phyloP scores from a whole-genome alignment of 192 early-diverging fungal genomes.

The Chytriomyces hyalinus region DNA sequence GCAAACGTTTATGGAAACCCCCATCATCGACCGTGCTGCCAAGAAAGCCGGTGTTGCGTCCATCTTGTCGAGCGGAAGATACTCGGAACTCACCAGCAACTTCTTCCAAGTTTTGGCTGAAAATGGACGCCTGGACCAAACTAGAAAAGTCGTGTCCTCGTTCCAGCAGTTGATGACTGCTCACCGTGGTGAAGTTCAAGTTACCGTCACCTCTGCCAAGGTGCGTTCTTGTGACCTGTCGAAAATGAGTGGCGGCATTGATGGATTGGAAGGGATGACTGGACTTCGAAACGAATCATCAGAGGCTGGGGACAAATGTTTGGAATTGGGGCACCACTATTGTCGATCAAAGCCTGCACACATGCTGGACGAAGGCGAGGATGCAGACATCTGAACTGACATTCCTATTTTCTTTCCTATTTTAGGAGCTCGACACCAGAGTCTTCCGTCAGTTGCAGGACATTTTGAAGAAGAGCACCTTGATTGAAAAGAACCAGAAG shows the following conservation, averaged over 20 bases:
- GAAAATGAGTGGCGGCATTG: not conserved
- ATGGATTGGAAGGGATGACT: not conserved
- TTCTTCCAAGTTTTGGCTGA: conserved; percentile 91
- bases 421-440: conserved; percentile 76
- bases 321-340: not conserved
- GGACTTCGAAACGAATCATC: not conserved
- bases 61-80: conserved; percentile 68
- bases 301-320: not conserved
- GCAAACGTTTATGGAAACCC: conserved; percentile 80
- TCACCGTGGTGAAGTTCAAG: conserved; percentile 83
- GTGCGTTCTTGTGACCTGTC: conserved; percentile 45
- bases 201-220: conserved; percentile 89
- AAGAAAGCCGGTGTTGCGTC: conserved; percentile 79
- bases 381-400: not conserved
- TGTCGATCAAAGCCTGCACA: not conserved
- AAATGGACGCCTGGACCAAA: conserved; percentile 90
- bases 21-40: conserved; percentile 76
- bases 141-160: conserved; percentile 79
- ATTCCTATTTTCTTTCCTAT: not conserved
- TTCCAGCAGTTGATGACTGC: conserved; percentile 88
- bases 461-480: conserved; percentile 78
- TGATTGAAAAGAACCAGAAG: conserved; percentile 81
- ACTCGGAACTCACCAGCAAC: conserved; percentile 84
- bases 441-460: conserved; percentile 74
- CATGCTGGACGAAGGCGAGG: not conserved